Evolutionary conservation across 2,329 filamentous ascomycete species (phyloP).

Genomic region (Aspergillus quadrilineatus): DNA sequence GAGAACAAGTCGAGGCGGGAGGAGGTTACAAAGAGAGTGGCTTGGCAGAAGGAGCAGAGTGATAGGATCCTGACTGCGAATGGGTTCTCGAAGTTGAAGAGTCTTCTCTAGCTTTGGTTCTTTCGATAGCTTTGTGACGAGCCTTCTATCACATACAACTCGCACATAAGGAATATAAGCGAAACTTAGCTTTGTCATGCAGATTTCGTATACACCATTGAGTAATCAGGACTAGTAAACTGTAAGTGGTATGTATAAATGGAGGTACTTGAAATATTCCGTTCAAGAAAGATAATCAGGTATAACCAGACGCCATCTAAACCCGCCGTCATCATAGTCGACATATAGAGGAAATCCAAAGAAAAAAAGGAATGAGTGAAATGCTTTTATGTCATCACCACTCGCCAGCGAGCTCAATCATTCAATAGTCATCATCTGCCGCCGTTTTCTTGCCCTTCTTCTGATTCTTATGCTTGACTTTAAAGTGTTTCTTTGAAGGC

Average conservation of each 20-base stretch:
- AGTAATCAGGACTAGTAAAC: conserved; percentile 2
- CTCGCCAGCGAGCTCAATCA: conserved; percentile 23
- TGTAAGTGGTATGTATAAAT: not conserved
- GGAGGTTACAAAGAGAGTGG: conserved; percentile 42
- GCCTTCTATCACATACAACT: conserved; percentile 2
- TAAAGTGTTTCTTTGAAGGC: conserved; percentile 76
- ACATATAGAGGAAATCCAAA: conserved; percentile 1
- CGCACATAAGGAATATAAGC: not conserved
- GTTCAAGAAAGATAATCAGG: not conserved
- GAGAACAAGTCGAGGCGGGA: conserved; percentile 53
- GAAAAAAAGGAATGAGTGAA: conserved; percentile 6
- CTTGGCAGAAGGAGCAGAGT: conserved; percentile 42
- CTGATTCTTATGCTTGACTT: conserved; percentile 39
- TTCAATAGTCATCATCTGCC: conserved; percentile 30
- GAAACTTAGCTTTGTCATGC: conserved; percentile 1
- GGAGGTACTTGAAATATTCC: conserved; percentile 7
- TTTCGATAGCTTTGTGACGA: not conserved
- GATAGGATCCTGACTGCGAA: conserved; percentile 38
- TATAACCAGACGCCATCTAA: conserved; percentile 10
- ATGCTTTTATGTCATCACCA: conserved; percentile 11
- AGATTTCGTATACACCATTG: conserved; percentile 2
- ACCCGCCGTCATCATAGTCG: conserved; percentile 8
- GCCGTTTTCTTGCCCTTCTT: conserved; percentile 34
- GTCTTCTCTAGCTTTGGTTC: conserved; percentile 5
- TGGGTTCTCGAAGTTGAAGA: conserved; percentile 37